These are phyloP conservation scores for Lepidium campestre DNA, from an alignment of 441 rosid genomes.

Conservation along the genomic window DNA sequence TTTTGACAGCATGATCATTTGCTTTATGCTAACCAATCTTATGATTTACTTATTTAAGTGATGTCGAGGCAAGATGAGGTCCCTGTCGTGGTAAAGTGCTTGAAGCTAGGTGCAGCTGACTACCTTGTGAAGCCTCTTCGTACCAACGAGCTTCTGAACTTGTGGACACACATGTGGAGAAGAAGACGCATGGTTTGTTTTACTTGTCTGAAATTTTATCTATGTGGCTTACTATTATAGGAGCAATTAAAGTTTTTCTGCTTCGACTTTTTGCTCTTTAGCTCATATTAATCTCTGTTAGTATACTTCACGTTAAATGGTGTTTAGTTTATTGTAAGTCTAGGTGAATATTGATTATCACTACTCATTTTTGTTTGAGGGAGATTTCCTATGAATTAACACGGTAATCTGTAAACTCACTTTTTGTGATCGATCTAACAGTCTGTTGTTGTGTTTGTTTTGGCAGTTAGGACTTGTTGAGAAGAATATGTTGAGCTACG, in stretches of 20 bases:
- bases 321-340: neutral
- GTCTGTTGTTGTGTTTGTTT: slow-evolving; percentile 9
- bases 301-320: neutral
- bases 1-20: neutral
- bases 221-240: neutral
- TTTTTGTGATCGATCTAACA: neutral
- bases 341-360: neutral
- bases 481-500: slow-evolving; percentile 79
- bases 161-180: slow-evolving; percentile 99
- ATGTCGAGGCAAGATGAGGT: slow-evolving; percentile 98
- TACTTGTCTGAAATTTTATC: slow-evolving; percentile 1
- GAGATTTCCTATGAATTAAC: neutral
- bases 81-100: slow-evolving; percentile 86
- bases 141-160: slow-evolving; percentile 83
- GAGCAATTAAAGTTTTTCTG: neutral
- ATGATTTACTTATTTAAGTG: slow-evolving; percentile 45
- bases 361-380: neutral
- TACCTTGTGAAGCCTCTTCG: slow-evolving; percentile 47
- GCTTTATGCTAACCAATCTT: slow-evolving; percentile 2
- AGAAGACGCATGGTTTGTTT: slow-evolving; percentile 87
- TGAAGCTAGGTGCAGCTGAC: slow-evolving; percentile 53
- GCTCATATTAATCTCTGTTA: neutral
- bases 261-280: neutral
- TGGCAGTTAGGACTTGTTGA: slow-evolving; percentile 91
- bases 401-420: neutral